Evolutionary conservation across 1,284 basidiomycete species (phyloP).

Genomic region (Fistulinella cinereoalba): DNA sequence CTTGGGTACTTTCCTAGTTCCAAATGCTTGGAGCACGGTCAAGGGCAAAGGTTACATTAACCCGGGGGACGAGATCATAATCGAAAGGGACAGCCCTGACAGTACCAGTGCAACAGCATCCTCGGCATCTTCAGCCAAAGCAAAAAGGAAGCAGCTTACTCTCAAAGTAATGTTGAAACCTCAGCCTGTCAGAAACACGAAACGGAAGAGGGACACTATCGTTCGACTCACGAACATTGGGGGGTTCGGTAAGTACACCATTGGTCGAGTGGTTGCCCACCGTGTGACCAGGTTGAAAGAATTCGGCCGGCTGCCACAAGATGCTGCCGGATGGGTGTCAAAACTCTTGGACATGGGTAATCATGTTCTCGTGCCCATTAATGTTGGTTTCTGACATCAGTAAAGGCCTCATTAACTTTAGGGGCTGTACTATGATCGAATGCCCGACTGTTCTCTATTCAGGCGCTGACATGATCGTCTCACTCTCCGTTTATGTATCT

Average conservation of each 20-base stretch:
- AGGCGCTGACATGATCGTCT: slow-evolving; percentile 69
- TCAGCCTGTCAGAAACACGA: slow-evolving; percentile 42
- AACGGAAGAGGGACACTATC: slow-evolving; percentile 60
- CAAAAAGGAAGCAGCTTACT: slow-evolving; percentile 63
- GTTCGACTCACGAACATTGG: slow-evolving; percentile 63
- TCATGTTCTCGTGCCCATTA: slow-evolving; percentile 10
- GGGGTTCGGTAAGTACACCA: slow-evolving; percentile 54
- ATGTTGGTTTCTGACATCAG: not conserved
- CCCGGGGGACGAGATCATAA: slow-evolving; percentile 54
- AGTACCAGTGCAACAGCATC: slow-evolving; percentile 25
- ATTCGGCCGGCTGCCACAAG: slow-evolving; percentile 69
- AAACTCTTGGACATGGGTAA: slow-evolving; percentile 69
- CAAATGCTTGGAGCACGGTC: slow-evolving; percentile 79
- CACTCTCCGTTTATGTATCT: slow-evolving; percentile 65
- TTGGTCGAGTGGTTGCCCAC: not conserved
- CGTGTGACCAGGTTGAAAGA: slow-evolving; percentile 42
- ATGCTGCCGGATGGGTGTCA: slow-evolving; percentile 67
- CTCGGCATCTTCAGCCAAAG: too few species aligned
- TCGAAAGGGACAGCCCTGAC: slow-evolving; percentile 54
- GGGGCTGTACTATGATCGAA: slow-evolving; percentile 64
- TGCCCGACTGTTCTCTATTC: slow-evolving; percentile 63
- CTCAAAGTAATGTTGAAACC: slow-evolving; percentile 65
- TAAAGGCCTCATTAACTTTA: slow-evolving; percentile 60
- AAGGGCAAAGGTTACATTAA: slow-evolving; percentile 69
- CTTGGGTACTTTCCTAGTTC: slow-evolving; percentile 67